Base-by-base conservation (phyloP, 2,329 filamentous ascomycete genomes). In the Colletotrichum orbiculare region DNA sequence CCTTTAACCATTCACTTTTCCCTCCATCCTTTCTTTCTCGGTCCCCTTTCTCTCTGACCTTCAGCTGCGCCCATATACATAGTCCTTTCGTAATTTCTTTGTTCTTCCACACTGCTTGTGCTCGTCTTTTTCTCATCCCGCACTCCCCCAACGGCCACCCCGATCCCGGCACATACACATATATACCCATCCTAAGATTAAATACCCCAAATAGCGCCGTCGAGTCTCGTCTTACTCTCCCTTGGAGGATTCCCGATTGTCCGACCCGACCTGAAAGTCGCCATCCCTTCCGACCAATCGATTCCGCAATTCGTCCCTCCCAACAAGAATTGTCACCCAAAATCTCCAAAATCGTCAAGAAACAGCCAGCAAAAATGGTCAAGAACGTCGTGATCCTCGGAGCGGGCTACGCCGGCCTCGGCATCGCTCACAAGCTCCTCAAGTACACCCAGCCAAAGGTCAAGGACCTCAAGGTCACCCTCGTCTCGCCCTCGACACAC, bases 371-470 rank as follows among this genome's bases (percentile, higher is more conserved):
- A 33, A 56, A 52, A 34, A 65, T 65, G 62, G 52, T 66, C 7
- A 53, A 66, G 38, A 48, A 78, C 38, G 77, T 87, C 54, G 79
- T 87, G 45, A 75, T 87, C 54, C 77, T 87, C 5, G 85, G 85
- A 39, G 82, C 81, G 39, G 81, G 82, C 71, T 71, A 78, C 45
- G 76, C 79, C 43, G 83, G 83, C 65, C 69, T 84, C 50, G 79
- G 81, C 15, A 69, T 83, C 41, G 80, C 84, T 52, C 84, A 85
- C 71, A 81, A 84, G 70, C 79, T 84, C 37, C 78, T 85, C 71
- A 79, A 81, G 60, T 78, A 79, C 67, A 77, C 77, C 49, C 73
- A 76, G 38, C 70, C 76, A 8, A 65, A 65, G 62, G 58, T 53
- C 58, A 65, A 65, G 62, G 77, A 79, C 63, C 74, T 82, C 64